phyloP scores from a whole-genome alignment of 2,329 filamentous ascomycete species.

The Stagonosporopsis vannaccii region DNA sequence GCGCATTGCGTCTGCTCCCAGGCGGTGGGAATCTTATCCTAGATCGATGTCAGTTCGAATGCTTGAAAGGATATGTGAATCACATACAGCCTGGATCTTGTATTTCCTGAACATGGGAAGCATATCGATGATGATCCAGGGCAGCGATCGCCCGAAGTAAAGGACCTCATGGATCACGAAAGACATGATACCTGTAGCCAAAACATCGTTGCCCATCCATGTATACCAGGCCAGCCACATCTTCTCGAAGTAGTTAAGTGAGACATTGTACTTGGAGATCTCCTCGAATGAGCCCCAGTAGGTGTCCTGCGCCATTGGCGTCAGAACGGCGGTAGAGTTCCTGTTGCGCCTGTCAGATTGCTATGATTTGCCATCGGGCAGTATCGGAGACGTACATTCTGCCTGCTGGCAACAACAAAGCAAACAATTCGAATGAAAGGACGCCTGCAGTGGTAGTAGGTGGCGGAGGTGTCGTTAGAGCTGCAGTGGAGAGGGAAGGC shows the following conservation, averaged over 20 bases:
- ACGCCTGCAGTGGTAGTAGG: conserved; percentile 25
- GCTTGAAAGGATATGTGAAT: background rate
- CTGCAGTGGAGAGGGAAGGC: conserved; percentile 27
- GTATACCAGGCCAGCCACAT: conserved; percentile 97
- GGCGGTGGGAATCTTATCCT: conserved; percentile 87
- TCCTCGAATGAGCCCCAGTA: conserved; percentile 73
- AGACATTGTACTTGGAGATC: conserved; percentile 76
- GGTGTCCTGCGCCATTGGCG: conserved; percentile 57
- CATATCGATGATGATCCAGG: conserved; percentile 90
- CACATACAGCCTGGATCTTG: conserved; percentile 86
- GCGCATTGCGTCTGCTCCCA: conserved; percentile 96
- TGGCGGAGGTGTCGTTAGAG: conserved; percentile 13
- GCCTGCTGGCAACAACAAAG: conserved; percentile 23
- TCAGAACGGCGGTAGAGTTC: conserved; percentile 47
- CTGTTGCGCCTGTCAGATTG: conserved; percentile 35
- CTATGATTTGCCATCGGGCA: conserved; percentile 17
- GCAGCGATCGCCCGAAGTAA: conserved; percentile 91
- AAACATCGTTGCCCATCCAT: conserved; percentile 96
- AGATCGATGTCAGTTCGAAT: conserved; percentile 6
- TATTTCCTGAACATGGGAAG: conserved; percentile 89
- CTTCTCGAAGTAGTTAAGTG: conserved; percentile 85
- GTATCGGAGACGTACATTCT: conserved; percentile 34
- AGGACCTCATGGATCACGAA: conserved; percentile 93
- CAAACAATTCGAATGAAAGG: conserved; percentile 13
- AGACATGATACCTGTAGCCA: conserved; percentile 97